A percentile compares a stretch with the other conserved stretches of the same genome.
These are phyloP conservation scores for Melaleuca alternifolia DNA, from an alignment of 345 rosid genomes.

Conservation along the genomic window DNA sequence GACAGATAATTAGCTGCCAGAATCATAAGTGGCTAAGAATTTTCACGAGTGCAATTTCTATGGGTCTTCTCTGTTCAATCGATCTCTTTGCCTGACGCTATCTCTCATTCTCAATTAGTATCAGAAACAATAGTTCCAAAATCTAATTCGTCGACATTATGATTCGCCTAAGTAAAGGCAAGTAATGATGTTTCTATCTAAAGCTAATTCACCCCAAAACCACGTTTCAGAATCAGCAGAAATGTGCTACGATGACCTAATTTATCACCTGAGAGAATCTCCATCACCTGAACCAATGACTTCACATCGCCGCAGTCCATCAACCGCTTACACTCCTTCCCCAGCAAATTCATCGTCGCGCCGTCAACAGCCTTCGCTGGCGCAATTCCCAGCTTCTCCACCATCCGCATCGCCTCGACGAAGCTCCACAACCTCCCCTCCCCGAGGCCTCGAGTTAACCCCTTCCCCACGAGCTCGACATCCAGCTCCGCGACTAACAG, in stretches of 20 bases:
- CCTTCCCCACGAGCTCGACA: conserved; percentile 16
- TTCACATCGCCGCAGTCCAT: conserved; percentile 37
- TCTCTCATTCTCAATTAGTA: too few relatives aligned
- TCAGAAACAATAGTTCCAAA: too few relatives aligned
- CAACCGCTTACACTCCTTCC: conserved; percentile 43
- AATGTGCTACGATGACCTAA: background rate
- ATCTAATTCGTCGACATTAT: background rate
- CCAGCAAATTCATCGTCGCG: conserved; percentile 38
- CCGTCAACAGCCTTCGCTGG: conserved; percentile 44
- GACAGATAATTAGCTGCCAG: background rate
- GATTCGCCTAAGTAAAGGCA: background rate
- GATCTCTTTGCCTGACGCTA: too few relatives aligned
- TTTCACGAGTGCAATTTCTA: background rate
- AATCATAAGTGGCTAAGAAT: background rate
- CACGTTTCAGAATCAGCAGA: background rate
- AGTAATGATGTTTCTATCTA: background rate
- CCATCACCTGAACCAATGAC: conserved; percentile 48
- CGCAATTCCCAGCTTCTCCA: conserved; percentile 46
- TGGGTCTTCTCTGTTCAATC: too few relatives aligned
- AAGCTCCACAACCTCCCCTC: conserved; percentile 47
- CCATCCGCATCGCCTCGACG: conserved; percentile 37
- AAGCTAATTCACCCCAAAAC: background rate
- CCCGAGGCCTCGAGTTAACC: background rate
- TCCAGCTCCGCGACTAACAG: conserved; percentile 37
- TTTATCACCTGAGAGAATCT: conserved; percentile 54